Evolutionary conservation across 2,329 filamentous ascomycete genomes (phyloP).

Genomic region (Fusarium dimerum): DNA sequence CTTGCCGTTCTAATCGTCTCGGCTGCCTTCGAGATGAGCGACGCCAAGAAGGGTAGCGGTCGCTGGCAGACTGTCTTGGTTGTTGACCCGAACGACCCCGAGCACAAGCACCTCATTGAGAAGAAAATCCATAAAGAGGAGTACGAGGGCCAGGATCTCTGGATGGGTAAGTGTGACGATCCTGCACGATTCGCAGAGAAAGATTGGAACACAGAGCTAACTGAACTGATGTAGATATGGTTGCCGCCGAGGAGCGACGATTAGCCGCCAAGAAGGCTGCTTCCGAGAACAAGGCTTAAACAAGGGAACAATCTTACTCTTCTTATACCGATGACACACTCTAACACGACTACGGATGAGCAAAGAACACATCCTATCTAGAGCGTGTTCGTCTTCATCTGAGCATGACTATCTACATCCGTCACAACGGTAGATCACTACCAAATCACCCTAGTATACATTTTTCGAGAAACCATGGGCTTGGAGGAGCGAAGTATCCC

Average conservation of each 20-base stretch:
- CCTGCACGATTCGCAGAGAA: background rate
- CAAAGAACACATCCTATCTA: too few species aligned
- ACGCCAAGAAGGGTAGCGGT: constrained; percentile 74
- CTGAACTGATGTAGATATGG: constrained; percentile 63
- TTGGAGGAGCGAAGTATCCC: too few species aligned
- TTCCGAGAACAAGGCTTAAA: constrained; percentile 26
- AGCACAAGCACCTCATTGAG: constrained; percentile 81
- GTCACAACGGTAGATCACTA: background rate
- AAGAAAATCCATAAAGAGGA: constrained; percentile 86
- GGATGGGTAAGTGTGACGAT: constrained; percentile 66
- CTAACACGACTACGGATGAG: too few species aligned
- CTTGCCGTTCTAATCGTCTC: constrained; percentile 80
- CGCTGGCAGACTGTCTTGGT: constrained; percentile 85
- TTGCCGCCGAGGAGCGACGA: constrained; percentile 73
- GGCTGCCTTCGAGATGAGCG: constrained; percentile 77
- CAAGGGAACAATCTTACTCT: too few species aligned
- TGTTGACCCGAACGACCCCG: constrained; percentile 76
- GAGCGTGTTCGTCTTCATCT: too few species aligned
- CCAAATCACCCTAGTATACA: too few species aligned
- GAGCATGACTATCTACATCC: background rate
- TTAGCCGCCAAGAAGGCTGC: constrained; percentile 43
- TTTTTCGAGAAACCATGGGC: too few species aligned
- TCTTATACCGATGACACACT: too few species aligned
- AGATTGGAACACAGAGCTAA: constrained; percentile 8
- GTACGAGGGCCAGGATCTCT: constrained; percentile 87